Base-by-base conservation (phyloP, 1,284 basidiomycete genomes). In the Tilletia walkeri region DNA sequence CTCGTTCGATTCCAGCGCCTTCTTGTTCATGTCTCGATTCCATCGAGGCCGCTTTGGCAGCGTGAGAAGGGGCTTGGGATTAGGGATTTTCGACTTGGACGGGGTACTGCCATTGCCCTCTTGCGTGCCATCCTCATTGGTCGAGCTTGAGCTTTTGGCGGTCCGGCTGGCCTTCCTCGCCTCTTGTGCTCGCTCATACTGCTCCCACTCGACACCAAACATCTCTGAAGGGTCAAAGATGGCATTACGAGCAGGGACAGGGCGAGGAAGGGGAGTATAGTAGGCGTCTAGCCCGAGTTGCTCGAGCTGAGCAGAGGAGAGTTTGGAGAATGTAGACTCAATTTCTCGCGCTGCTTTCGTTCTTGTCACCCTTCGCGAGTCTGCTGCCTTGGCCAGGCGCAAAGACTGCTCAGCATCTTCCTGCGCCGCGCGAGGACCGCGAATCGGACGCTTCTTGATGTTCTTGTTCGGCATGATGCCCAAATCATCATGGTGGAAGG, bases 21-120 rank as follows among this genome's bases (percentile, higher is more conserved):
- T 78, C 48, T 74, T 72, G 67, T 73, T 71, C 73, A 76, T 75
- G 39, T 75, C 76, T 14, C 69, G 54, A 2, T 73, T 63, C 78
- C 78, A 79, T 10, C 75, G 73, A 2, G 78, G 78, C 48, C 74
- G 69, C 65, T 78, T 79, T 6, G 78, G 76, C 9, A 79, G 72
- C 18, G 20, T 67, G 49, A 67, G 48, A 5, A 67, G 38, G 5
- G 50, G 66, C 49, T 49, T 67, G 24, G 54, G 66, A 7, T n/a
- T 14, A 7, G 50, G 45, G 2, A 24, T 67, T 3, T 45, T 63
- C 3, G 59, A 63, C 12, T 12, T 36, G 5, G 71, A 69, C 16
- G 73, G 50, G 1, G 70, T 70, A 38, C 54, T 66, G 36, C 73
- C 73, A 6, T 34, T 20, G 4, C 50, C 69, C n/a, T n/a, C 10